Base-by-base conservation (phyloP, 768 basidiomycete species). In the Leccinum broughii region DNA sequence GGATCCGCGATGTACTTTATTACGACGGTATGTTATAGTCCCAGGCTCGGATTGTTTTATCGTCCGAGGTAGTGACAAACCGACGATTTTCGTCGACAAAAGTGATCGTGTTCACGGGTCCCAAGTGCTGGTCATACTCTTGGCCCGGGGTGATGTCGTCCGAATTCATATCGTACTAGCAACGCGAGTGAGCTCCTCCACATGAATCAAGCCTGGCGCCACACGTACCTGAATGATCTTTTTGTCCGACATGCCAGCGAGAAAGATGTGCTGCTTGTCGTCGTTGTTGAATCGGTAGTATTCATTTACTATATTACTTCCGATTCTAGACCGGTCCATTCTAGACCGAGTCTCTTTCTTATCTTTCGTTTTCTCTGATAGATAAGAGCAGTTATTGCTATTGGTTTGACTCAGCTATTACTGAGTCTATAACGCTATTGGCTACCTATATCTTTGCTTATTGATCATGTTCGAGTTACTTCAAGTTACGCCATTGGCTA, bases 1-100 rank as follows among this genome's bases (percentile, higher is more conserved):
- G 97, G 97, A 75, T 99, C 97, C 20, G 97, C 96, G 60, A 98
- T 98, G 74, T 98, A 97, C 76, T 99, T 99, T 81, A 99, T 98
- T 56, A 97, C 94, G 37, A 98, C 97, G 97, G 97, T 63, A 99
- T 98, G 76, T 99, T 96, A 74, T 90, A 98, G 74, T 99, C 97
- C 97, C 97, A 99, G 17, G 94, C 96, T 49, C 97, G 88, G 63
- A 99, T 97, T 2, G 95, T 97, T 78, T 98, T 98, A 78, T 99
- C 97, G 73, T 99, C 97, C 10, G 95, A 98, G 14, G 96, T 98
- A 2, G 97, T 98, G 56, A 98, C 90, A 71, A 99, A 98, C 59
- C 96, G 85, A 65, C 97, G 83, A 72, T 98, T 98, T 70, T 99
- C 95, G 68, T 99, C 97, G 35, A 98, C 95, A 74, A 98, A 99